phyloP scores from a whole-genome alignment of 108 stramenopile genomes.

The Aureococcus anophagefferens region DNA sequence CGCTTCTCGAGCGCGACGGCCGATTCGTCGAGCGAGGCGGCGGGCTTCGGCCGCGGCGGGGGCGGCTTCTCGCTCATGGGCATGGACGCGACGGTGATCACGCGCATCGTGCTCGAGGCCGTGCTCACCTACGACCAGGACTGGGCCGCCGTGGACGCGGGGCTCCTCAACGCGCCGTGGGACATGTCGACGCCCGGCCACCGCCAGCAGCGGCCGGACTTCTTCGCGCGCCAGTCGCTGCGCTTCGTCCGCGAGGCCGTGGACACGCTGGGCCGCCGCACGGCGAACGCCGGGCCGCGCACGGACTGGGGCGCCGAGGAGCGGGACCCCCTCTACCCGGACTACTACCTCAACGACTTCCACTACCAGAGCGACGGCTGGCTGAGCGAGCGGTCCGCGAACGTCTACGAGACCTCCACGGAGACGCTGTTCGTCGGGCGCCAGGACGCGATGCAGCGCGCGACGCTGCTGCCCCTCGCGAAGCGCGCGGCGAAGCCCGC shows the following conservation, averaged over 20 bases:
- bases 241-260: neutral
- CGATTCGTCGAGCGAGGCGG: too few species aligned
- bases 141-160: too few species aligned
- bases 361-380: slow-evolving; percentile 49
- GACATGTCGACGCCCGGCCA: neutral
- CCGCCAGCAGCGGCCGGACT: neutral
- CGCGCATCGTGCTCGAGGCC: too few species aligned
- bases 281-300: too few species aligned
- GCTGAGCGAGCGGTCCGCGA: slow-evolving; percentile 29
- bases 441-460: slow-evolving; percentile 44
- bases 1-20: too few species aligned
- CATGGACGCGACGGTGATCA: too few species aligned
- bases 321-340: slow-evolving; percentile 24
- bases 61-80: too few species aligned
- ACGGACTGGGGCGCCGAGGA: too few species aligned
- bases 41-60: too few species aligned
- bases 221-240: neutral
- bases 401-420: slow-evolving; percentile 36
- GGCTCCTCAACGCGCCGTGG: neutral
- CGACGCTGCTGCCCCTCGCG: slow-evolving; percentile 16
- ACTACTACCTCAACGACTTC: slow-evolving; percentile 36
- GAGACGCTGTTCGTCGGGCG: slow-evolving; percentile 50
- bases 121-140: too few species aligned
- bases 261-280: neutral
- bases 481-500: slow-evolving; percentile 11